These are phyloP conservation scores for Pythium vanterpoolii DNA, from an alignment of 352 stramenopile genomes.

Conservation along the genomic window DNA sequence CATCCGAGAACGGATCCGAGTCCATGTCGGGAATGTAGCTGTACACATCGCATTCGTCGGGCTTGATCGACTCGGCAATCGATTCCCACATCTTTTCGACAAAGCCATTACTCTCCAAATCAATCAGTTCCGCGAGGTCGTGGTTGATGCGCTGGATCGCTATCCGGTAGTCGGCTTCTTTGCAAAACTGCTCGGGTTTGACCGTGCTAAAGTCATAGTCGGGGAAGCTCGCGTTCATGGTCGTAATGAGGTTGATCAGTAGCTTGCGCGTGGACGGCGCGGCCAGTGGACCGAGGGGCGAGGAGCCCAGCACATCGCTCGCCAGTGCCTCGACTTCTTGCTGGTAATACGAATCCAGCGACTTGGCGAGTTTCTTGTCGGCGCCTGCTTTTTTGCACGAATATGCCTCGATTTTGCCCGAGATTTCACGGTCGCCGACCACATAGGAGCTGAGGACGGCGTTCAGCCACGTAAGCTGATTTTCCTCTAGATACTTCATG, in stretches of 20 bases:
- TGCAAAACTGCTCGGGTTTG: slow-evolving; percentile 88
- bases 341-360: slow-evolving; percentile 86
- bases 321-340: slow-evolving; percentile 60
- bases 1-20: slow-evolving; percentile 90
- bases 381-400: slow-evolving; percentile 91
- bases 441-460: slow-evolving; percentile 83
- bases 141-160: slow-evolving; percentile 88
- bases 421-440: slow-evolving; percentile 85
- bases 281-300: slow-evolving; percentile 76
- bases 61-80: slow-evolving; percentile 80
- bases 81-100: slow-evolving; percentile 98
- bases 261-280: slow-evolving; percentile 81
- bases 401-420: slow-evolving; percentile 88
- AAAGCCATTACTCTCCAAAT: slow-evolving; percentile 98
- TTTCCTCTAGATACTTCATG: slow-evolving; percentile 95
- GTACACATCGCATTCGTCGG: slow-evolving; percentile 91
- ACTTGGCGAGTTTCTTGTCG: slow-evolving; percentile 91
- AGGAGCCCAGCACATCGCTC: slow-evolving; percentile 57
- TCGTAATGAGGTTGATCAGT: slow-evolving; percentile 92
- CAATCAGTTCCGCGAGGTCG: slow-evolving; percentile 86
- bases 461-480: slow-evolving; percentile 87
- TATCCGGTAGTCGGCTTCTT: slow-evolving; percentile 82
- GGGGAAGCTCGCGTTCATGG: slow-evolving; percentile 93
- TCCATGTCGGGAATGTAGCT: slow-evolving; percentile 94
- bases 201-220: slow-evolving; percentile 92